A percentile compares a stretch with the other conserved stretches of the same genome.
Evolutionary conservation across 1,284 basidiomycete species (phyloP).

Genomic region (Mycosarcoma mackinlayi): DNA sequence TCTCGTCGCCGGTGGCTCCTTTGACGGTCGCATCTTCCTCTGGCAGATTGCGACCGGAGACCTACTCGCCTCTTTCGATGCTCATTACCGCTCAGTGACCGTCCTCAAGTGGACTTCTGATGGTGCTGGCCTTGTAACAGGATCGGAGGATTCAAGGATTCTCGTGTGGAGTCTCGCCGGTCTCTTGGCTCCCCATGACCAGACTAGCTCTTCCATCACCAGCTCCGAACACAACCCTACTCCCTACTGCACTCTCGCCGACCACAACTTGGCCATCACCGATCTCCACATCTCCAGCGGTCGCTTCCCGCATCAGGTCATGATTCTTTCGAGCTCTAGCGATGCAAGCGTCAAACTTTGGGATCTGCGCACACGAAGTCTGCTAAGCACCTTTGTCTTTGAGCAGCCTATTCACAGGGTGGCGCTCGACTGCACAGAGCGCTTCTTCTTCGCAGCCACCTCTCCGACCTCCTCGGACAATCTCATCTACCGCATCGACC

Average conservation of each 20-base stretch:
- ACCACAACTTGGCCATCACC: slow-evolving; percentile 90
- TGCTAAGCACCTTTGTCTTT: slow-evolving; percentile 85
- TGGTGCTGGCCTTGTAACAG: slow-evolving; percentile 81
- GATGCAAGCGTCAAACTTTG: slow-evolving; percentile 96
- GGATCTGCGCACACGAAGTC: slow-evolving; percentile 79
- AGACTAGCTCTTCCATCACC: slow-evolving; percentile 44
- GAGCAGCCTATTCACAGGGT: slow-evolving; percentile 78
- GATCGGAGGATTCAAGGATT: slow-evolving; percentile 87
- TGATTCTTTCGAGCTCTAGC: slow-evolving; percentile 82
- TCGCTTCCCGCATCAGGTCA: slow-evolving; percentile 77
- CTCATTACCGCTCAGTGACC: slow-evolving; percentile 89
- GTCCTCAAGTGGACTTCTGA: slow-evolving; percentile 85
- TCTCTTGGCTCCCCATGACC: slow-evolving; percentile 71
- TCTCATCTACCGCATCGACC: slow-evolving; percentile 82
- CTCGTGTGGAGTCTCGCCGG: slow-evolving; percentile 89
- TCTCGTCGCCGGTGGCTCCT: slow-evolving; percentile 86
- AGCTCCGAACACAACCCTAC: slow-evolving; percentile 71
- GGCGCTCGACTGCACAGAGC: slow-evolving; percentile 84
- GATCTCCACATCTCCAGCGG: slow-evolving; percentile 84
- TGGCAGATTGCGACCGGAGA: slow-evolving; percentile 96
- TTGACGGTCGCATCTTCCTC: slow-evolving; percentile 87
- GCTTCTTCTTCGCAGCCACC: slow-evolving; percentile 83
- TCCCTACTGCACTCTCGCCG: slow-evolving; percentile 83
- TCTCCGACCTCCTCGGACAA: slow-evolving; percentile 69
- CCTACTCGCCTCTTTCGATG: slow-evolving; percentile 88